Conservation (phyloP, 306 rosid genomes). For the Glycyrrhiza uralensis region DNA sequence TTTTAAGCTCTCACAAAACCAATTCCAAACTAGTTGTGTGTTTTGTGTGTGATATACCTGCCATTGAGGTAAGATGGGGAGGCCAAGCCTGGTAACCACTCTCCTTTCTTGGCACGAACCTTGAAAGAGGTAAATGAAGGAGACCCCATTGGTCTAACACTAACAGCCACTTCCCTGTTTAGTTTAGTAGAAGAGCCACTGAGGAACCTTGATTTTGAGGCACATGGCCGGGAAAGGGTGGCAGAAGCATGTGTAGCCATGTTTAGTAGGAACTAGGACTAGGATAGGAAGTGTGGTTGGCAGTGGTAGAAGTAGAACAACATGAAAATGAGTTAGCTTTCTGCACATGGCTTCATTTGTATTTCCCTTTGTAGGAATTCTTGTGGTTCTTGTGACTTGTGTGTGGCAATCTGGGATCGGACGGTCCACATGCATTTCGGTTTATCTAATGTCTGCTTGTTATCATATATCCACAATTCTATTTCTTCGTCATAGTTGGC, state of each 20-base stretch:
- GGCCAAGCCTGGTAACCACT: conserved; percentile 82
- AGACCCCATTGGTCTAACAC: conserved; percentile 44
- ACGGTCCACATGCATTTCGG: conserved; percentile 38
- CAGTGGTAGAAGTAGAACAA: background rate
- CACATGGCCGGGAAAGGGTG: conserved; percentile 65
- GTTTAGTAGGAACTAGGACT: no score
- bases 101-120: conserved; percentile 82
- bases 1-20: no score
- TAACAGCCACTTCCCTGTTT: conserved; percentile 48
- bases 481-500: conserved; percentile 36
- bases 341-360: conserved; percentile 40
- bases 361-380: conserved; percentile 24
- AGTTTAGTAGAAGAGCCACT: conserved; percentile 63
- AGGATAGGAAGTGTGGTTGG: no score
- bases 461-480: no score
- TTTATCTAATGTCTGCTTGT: no score
- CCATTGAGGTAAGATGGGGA: conserved; percentile 74
- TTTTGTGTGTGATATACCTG: no score
- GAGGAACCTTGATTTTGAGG: conserved; percentile 57
- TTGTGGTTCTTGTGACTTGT: conserved; percentile 54
- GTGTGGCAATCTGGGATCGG: conserved; percentile 16
- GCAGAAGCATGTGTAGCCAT: conserved; percentile 92
- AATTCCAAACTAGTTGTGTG: no score
- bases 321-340: background rate
- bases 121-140: conserved; percentile 48